Evolutionary conservation across 371 early-diverging fungal genomes (phyloP).

Genomic region (Quaeritorhiza haematococci): DNA sequence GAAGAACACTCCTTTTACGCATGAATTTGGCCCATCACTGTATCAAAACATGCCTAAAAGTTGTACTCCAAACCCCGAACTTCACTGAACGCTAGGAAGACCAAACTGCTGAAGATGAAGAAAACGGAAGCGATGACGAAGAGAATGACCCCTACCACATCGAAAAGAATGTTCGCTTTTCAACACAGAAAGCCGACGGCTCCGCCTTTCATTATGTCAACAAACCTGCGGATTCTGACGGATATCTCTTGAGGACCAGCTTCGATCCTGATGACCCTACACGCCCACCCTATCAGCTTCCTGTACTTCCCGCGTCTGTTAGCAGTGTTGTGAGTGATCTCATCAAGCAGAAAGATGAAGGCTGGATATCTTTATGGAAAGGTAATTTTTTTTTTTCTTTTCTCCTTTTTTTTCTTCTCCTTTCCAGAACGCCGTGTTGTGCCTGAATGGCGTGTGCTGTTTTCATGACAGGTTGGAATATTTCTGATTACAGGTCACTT

Average conservation of each 20-base stretch:
- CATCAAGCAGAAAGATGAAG: constrained; percentile 18
- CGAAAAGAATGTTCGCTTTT: no score
- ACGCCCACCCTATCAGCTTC: constrained; percentile 38
- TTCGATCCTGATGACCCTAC: constrained; percentile 29
- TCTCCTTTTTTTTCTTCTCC: neutral
- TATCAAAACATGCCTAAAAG: no score
- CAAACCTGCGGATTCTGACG: constrained; percentile 35
- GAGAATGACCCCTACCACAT: no score
- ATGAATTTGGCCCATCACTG: no score
- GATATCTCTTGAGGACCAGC: constrained; percentile 36
- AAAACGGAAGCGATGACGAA: no score
- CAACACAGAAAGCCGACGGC: no score
- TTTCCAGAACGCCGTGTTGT: neutral
- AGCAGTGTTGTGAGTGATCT: constrained; percentile 9
- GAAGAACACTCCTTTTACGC: no score
- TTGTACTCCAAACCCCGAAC: no score
- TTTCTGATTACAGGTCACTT: neutral
- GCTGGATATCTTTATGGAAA: constrained; percentile 40
- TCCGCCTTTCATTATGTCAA: no score
- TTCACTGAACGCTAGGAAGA: no score
- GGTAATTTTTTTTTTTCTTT: constrained; percentile 13
- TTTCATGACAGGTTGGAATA: neutral
- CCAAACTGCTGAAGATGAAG: no score
- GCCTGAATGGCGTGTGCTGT: neutral
- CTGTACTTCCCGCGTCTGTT: constrained; percentile 18